Conservation (phyloP, 78 protist genomes). For the Monocercomonoides exilis region DNA sequence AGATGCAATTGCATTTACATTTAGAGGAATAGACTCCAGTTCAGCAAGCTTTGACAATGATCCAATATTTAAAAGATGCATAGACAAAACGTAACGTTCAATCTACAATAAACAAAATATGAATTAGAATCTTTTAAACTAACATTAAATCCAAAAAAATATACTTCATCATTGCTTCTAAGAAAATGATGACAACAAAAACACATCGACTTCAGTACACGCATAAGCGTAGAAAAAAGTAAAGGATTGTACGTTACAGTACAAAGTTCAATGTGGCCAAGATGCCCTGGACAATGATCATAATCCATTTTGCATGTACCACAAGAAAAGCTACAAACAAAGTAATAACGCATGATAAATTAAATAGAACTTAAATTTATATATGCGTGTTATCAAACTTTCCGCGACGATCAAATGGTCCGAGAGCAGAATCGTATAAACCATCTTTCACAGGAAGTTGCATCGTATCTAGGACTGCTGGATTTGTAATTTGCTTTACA, state of each 20-base stretch:
- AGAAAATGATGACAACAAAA: constrained; percentile 61
- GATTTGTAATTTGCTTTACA: constrained; percentile 43
- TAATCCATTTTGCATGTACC: constrained; percentile 55
- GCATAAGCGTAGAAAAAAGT: constrained; percentile 32
- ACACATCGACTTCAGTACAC: constrained; percentile 63
- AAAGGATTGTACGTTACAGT: constrained; percentile 76
- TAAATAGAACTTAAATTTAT: background rate
- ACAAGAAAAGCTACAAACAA: constrained; percentile 34
- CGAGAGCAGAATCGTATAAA: constrained; percentile 76
- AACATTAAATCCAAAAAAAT: too few species aligned
- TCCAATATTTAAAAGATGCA: too few species aligned
- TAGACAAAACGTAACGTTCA: too few species aligned
- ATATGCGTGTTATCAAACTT: background rate
- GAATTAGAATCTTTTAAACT: too few species aligned
- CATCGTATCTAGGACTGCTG: constrained; percentile 16
- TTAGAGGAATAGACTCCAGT: too few species aligned
- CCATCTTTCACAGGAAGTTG: constrained; percentile 46
- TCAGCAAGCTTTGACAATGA: too few species aligned
- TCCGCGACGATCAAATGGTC: constrained; percentile 55
- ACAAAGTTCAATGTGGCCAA: constrained; percentile 80
- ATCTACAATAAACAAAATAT: too few species aligned
- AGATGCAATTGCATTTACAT: too few species aligned
- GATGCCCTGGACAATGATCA: constrained; percentile 88
- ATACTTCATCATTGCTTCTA: too few species aligned
- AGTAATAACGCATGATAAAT: background rate